Percentiles rank a stretch among this genome's conserved stretches.
These are phyloP conservation scores for Cercophora sp. DNA, from an alignment of 495 filamentous ascomycete genomes.

Conservation along the genomic window DNA sequence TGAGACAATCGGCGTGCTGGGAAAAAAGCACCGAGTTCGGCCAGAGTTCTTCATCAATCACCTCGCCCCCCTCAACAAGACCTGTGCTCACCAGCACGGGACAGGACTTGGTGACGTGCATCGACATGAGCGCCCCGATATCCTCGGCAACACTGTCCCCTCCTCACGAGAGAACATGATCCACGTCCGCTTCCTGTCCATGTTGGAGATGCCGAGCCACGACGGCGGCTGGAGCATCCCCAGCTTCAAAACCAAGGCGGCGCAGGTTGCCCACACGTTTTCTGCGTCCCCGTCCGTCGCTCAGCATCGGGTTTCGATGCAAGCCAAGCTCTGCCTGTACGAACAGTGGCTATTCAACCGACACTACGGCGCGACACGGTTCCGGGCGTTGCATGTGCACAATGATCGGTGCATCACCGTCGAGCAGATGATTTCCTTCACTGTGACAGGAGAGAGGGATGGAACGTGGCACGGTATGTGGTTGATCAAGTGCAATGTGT, in stretches of 20 bases:
- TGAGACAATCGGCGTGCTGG: neutral
- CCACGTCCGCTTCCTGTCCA: neutral
- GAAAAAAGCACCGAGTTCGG: neutral
- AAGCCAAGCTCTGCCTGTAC: neutral
- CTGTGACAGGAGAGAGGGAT: neutral
- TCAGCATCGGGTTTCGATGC: neutral
- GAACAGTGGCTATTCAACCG: neutral
- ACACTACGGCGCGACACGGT: neutral
- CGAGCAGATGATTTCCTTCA: slow-evolving; percentile 1
- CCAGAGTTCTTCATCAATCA: slow-evolving; percentile 2
- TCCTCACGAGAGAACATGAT: neutral
- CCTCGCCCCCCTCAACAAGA: neutral
- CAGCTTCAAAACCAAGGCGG: neutral
- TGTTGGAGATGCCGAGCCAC: neutral
- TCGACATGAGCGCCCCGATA: too few species aligned
- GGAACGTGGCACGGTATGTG: neutral
- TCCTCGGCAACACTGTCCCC: neutral
- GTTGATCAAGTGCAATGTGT: neutral
- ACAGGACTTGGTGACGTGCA: too few species aligned
- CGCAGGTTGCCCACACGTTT: neutral
- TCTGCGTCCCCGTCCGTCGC: neutral
- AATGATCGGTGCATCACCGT: neutral
- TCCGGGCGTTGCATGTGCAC: neutral
- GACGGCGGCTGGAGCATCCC: too few species aligned
- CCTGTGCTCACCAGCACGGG: too few species aligned